These are phyloP conservation scores for Hyphopichia fennica DNA, from an alignment of 1,139 yeast species.

Conservation along the genomic window DNA sequence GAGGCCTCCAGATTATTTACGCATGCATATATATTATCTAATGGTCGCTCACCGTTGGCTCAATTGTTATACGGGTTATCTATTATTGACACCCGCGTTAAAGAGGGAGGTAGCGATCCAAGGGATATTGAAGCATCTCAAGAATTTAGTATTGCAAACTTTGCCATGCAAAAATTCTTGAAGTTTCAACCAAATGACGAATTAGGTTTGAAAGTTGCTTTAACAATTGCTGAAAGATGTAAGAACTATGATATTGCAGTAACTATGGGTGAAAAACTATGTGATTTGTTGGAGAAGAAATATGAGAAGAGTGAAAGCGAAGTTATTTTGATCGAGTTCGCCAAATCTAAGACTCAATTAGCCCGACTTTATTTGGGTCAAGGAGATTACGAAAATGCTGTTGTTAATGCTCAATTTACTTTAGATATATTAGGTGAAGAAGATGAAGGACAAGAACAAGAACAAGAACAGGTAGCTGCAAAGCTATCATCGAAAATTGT, in stretches of 20 bases:
- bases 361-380: constrained; percentile 70
- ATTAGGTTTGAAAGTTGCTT: constrained; percentile 60
- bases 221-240: constrained; percentile 69
- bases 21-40: constrained; percentile 76
- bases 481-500: constrained; percentile 65
- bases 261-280: constrained; percentile 46
- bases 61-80: constrained; percentile 71
- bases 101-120: constrained; percentile 37
- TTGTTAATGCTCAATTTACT: constrained; percentile 61
- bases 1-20: constrained; percentile 62
- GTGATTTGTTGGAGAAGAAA: constrained; percentile 51
- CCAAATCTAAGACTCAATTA: constrained; percentile 62
- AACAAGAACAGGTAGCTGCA: constrained; percentile 11
- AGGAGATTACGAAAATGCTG: constrained; percentile 53
- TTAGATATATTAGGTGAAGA: constrained; percentile 50
- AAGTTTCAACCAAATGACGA: constrained; percentile 64
- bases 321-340: constrained; percentile 48
- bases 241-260: constrained; percentile 58
- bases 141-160: constrained; percentile 64
- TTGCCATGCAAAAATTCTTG: constrained; percentile 73
- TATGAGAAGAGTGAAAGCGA: constrained; percentile 61
- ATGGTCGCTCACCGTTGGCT: constrained; percentile 70
- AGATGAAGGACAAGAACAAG: constrained; percentile 18
- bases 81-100: constrained; percentile 47
- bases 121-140: constrained; percentile 60